These are phyloP conservation scores for Nakaseomyces uthaithaninus DNA, from an alignment of 1,139 yeast genomes.

Conservation along the genomic window DNA sequence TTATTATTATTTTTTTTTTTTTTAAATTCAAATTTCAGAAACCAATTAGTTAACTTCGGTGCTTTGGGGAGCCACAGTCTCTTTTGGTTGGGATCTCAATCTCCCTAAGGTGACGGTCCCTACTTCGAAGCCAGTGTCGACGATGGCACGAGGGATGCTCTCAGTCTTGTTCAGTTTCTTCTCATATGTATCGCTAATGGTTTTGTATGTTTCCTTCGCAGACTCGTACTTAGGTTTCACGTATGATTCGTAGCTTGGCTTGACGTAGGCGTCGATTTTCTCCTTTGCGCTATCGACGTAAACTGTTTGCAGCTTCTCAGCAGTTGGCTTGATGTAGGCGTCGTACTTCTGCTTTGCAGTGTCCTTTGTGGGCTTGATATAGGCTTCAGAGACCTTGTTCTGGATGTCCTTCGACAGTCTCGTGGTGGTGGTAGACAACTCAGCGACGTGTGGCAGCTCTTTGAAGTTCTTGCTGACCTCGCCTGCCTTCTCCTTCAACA, in stretches of 20 bases:
- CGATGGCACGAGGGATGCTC: slow-evolving; percentile 30
- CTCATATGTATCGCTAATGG: slow-evolving; percentile 27
- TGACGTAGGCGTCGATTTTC: slow-evolving; percentile 11
- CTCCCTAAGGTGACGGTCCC: slow-evolving; percentile 26
- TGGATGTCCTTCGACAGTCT: slow-evolving; percentile 23
- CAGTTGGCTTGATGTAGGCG: slow-evolving; percentile 22
- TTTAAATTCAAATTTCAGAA: no score
- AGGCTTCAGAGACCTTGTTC: slow-evolving; percentile 18
- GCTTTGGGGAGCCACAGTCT: not conserved
- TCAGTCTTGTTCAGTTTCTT: slow-evolving; percentile 25
- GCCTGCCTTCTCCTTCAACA: slow-evolving; percentile 6
- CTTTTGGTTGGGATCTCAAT: slow-evolving; percentile 14
- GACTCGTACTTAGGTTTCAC: slow-evolving; percentile 20
- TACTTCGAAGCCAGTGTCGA: slow-evolving; percentile 28
- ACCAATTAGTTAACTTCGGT: slow-evolving; percentile 2
- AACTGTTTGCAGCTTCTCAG: slow-evolving; percentile 17
- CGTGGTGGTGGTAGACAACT: slow-evolving; percentile 26
- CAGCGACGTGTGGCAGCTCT: slow-evolving; percentile 26
- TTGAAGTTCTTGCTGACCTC: slow-evolving; percentile 5
- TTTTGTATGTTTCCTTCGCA: slow-evolving; percentile 27
- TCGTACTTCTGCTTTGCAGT: slow-evolving; percentile 18
- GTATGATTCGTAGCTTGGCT: slow-evolving; percentile 10
- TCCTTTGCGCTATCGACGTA: slow-evolving; percentile 23
- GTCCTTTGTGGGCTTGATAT: slow-evolving; percentile 17
- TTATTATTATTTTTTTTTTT: no score